Conservation (phyloP, 179 eudicot genomes). For the Beta lomatogona region DNA sequence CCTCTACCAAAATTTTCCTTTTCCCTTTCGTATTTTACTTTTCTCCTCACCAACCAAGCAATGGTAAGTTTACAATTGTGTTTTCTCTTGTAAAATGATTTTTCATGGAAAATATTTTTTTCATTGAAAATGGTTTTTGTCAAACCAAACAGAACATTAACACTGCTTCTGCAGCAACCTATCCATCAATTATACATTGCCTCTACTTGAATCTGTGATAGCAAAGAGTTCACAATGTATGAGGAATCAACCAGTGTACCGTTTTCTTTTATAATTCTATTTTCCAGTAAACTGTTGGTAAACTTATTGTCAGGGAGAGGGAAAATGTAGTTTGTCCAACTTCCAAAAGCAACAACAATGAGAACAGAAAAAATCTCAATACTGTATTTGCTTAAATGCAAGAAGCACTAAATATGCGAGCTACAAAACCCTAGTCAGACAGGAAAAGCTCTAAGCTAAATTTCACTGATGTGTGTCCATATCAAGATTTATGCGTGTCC, state of each 20-base stretch:
- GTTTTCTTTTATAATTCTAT: not conserved
- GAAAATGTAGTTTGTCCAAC: not conserved
- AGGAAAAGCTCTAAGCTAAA: not conserved
- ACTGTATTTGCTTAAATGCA: not conserved
- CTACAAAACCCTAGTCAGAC: not conserved
- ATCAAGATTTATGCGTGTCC: not conserved
- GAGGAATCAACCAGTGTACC: not conserved
- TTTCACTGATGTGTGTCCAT: not conserved
- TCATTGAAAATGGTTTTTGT: no score
- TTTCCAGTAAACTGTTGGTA: not conserved
- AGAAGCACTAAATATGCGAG: not conserved
- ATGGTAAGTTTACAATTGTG: no score
- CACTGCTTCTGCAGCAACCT: not conserved
- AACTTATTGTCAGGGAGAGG: not conserved
- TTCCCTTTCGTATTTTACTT: no score
- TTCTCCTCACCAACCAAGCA: no score
- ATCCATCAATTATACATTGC: not conserved
- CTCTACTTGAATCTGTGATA: not conserved
- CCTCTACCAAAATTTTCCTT: no score
- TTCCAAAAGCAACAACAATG: not conserved
- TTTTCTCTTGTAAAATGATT: no score
- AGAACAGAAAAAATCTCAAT: not conserved
- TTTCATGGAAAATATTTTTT: no score
- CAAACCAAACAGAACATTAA: not conserved
- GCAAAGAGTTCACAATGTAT: not conserved